Evolutionary conservation across 163 green algal species (phyloP).

Genomic region (Chlorella variabilis): DNA sequence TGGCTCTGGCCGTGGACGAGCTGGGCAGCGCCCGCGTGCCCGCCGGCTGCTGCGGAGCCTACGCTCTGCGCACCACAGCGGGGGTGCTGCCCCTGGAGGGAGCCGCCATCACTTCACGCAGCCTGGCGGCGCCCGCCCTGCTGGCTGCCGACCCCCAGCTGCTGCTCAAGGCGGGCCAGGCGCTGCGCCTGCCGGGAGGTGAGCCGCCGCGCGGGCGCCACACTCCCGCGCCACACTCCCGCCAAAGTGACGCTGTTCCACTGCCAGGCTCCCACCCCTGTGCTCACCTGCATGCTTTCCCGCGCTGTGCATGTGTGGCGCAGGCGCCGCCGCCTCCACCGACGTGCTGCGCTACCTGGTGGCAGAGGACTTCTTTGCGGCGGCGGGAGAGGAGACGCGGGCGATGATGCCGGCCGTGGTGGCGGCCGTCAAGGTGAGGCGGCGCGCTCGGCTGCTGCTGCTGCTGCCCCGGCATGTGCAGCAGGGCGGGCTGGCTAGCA

Average conservation of each 20-base stretch:
- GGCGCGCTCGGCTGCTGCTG: too few relatives aligned
- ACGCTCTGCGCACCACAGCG: slow-evolving; percentile 54
- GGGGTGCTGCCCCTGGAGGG: slow-evolving; percentile 43
- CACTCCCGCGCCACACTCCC: too few relatives aligned
- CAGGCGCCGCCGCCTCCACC: slow-evolving; percentile 40
- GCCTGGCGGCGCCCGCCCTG: slow-evolving; percentile 40
- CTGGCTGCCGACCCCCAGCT: slow-evolving; percentile 42
- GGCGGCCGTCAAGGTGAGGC: slow-evolving; percentile 62
- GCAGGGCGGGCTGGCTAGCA: too few relatives aligned
- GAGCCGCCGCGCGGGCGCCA: too few relatives aligned
- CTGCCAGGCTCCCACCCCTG: too few relatives aligned
- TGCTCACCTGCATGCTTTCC: too few relatives aligned
- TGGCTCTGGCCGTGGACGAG: slow-evolving; percentile 47
- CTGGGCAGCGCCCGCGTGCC: slow-evolving; percentile 48
- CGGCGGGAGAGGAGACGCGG: slow-evolving; percentile 61
- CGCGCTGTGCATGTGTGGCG: too few relatives aligned
- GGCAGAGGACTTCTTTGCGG: slow-evolving; percentile 77
- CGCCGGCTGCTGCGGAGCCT: slow-evolving; percentile 70
- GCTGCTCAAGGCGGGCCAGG: slow-evolving; percentile 52
- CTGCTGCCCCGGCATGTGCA: too few relatives aligned
- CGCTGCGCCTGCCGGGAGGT: slow-evolving; percentile 49
- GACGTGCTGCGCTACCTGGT: slow-evolving; percentile 75
- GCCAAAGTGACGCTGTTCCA: too few relatives aligned
- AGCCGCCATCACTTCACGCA: not conserved
- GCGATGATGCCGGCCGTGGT: slow-evolving; percentile 62